A percentile compares a stretch with the other conserved stretches of the same genome.
These are phyloP conservation scores for Aureobasidium sp. DNA, from an alignment of 2,329 filamentous ascomycete species.

Conservation along the genomic window DNA sequence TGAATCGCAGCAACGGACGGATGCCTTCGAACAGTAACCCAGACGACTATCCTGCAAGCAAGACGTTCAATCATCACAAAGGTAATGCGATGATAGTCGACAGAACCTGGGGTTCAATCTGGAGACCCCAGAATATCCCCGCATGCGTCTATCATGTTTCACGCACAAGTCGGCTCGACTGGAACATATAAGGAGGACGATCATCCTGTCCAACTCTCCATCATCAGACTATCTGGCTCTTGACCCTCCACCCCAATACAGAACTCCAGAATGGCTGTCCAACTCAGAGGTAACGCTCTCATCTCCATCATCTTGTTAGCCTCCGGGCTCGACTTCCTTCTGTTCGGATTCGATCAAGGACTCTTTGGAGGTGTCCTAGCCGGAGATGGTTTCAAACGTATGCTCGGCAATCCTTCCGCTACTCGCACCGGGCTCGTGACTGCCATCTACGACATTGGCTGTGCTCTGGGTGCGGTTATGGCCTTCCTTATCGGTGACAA, in stretches of 20 bases:
- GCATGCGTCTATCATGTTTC: neutral
- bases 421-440: neutral
- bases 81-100: neutral
- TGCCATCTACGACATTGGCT: slow-evolving; percentile 20
- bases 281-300: slow-evolving; percentile 23
- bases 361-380: slow-evolving; percentile 28
- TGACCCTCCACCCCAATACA: neutral
- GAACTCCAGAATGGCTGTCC: neutral
- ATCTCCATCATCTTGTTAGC: slow-evolving; percentile 25
- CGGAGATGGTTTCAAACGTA: slow-evolving; percentile 2
- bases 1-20: neutral
- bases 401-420: slow-evolving; percentile 28
- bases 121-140: neutral
- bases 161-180: too few relatives aligned
- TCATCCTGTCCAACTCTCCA: neutral
- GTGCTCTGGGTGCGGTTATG: slow-evolving; percentile 32
- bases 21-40: neutral
- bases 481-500: slow-evolving; percentile 20
- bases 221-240: neutral
- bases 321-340: slow-evolving; percentile 26
- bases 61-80: neutral
- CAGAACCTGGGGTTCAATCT: neutral
- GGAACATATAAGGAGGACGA: neutral
- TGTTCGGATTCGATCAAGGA: slow-evolving; percentile 32
- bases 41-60: neutral